Evolutionary conservation across 73 alveolate genomes (phyloP).

Genomic region (Paraurostyla sp.): DNA sequence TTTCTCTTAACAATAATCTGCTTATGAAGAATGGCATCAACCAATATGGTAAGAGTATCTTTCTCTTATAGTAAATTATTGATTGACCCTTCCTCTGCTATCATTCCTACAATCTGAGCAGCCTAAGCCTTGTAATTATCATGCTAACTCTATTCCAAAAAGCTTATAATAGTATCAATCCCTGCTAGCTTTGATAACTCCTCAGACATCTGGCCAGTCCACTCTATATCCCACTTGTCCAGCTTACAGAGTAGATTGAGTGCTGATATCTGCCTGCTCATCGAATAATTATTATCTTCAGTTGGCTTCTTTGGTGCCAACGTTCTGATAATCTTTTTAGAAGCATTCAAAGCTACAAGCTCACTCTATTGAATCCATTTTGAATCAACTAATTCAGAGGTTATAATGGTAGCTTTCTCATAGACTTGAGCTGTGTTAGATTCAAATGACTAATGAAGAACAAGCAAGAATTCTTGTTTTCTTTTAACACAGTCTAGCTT

Average conservation of each 20-base stretch:
- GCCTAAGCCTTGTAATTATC: constrained; percentile 65
- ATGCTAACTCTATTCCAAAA: constrained; percentile 54
- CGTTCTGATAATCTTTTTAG: constrained; percentile 18
- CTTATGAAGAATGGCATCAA: constrained; percentile 30
- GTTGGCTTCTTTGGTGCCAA: constrained; percentile 64
- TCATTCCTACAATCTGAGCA: constrained; percentile 64
- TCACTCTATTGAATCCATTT: constrained; percentile 57
- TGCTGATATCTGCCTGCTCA: constrained; percentile 65
- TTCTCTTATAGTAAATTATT: constrained; percentile 17
- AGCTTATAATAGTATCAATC: constrained; percentile 38
- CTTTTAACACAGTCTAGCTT: constrained; percentile 56
- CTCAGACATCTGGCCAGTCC: constrained; percentile 57
- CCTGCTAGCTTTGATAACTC: constrained; percentile 55
- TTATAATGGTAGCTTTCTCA: constrained; percentile 62
- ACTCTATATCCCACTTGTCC: constrained; percentile 69
- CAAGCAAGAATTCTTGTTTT: constrained; percentile 58
- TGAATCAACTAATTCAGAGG: constrained; percentile 64
- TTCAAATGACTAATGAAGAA: constrained; percentile 60
- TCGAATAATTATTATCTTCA: constrained; percentile 59
- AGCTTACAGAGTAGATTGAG: constrained; percentile 67
- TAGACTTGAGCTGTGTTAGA: constrained; percentile 21
- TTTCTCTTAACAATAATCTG: constrained; percentile 54
- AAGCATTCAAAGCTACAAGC: constrained; percentile 42
- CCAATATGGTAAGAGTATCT: constrained; percentile 42
- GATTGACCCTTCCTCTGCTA: constrained; percentile 65